Evolutionary conservation across 2,329 filamentous ascomycete species (phyloP).

Genomic region (Zymoseptoria passerinii): DNA sequence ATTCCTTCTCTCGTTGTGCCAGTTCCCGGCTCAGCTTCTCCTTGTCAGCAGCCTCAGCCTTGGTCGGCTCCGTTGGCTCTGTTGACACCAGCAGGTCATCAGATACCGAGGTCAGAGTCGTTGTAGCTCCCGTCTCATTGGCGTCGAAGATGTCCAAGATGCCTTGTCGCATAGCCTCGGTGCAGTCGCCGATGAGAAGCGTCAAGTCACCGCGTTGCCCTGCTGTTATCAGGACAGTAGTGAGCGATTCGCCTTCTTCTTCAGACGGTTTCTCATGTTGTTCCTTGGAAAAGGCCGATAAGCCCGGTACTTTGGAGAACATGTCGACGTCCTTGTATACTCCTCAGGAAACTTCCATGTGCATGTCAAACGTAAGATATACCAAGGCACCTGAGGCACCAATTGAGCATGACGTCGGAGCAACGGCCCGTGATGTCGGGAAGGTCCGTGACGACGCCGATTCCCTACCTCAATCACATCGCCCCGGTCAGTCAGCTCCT

Average conservation of each 20-base stretch:
- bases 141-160: conserved; percentile 38
- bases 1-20: conserved; percentile 40
- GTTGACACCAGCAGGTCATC: conserved; percentile 22
- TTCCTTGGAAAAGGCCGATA: conserved; percentile 13
- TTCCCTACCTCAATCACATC: neutral
- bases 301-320: conserved; percentile 18
- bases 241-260: conserved; percentile 33
- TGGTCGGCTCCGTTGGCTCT: conserved; percentile 1
- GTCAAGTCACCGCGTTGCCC: conserved; percentile 38
- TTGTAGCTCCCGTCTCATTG: conserved; percentile 26
- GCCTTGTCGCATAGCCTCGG: conserved; percentile 38
- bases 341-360: conserved; percentile 12
- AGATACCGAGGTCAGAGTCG: conserved; percentile 22
- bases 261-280: conserved; percentile 9
- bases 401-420: neutral
- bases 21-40: conserved; percentile 27
- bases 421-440: neutral
- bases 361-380: neutral
- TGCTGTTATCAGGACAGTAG: conserved; percentile 37
- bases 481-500: neutral
- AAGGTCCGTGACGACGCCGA: neutral
- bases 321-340: conserved; percentile 4
- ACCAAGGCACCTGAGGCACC: no score
- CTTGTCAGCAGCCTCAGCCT: conserved; percentile 8
- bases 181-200: conserved; percentile 39